Evolutionary conservation across 441 rosid species (phyloP).

Genomic region (Oxalis stricta): DNA sequence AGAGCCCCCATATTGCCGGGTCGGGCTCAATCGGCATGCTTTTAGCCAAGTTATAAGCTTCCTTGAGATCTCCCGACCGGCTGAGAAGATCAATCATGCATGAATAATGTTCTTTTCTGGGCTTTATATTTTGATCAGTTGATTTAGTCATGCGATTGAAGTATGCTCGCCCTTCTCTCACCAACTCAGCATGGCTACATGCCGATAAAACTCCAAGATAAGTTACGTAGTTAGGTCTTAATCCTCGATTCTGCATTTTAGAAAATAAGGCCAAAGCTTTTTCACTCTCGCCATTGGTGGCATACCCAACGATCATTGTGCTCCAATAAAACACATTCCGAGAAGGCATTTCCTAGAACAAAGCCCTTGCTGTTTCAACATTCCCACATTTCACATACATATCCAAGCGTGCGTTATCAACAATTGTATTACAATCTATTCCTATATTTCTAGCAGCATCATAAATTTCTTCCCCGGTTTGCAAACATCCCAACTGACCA

Average conservation of each 20-base stretch:
- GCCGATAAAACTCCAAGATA: slow-evolving; percentile 28
- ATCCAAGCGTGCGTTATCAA: slow-evolving; percentile 31
- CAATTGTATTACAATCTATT: slow-evolving; percentile 20
- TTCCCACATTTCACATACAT: slow-evolving; percentile 34
- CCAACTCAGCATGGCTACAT: slow-evolving; percentile 32
- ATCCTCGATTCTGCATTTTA: slow-evolving; percentile 19
- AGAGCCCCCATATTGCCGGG: slow-evolving; percentile 28
- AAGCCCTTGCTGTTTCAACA: slow-evolving; percentile 14
- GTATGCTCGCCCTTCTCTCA: slow-evolving; percentile 17
- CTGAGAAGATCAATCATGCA: slow-evolving; percentile 34
- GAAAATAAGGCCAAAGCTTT: slow-evolving; percentile 24
- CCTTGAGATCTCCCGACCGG: slow-evolving; percentile 22
- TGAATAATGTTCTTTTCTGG: slow-evolving; percentile 27
- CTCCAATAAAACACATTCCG: slow-evolving; percentile 37
- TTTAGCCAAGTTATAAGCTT: slow-evolving; percentile 23
- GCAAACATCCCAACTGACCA: slow-evolving; percentile 30
- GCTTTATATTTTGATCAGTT: slow-evolving; percentile 16
- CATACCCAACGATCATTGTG: slow-evolving; percentile 30
- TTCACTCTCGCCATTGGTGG: slow-evolving; percentile 28
- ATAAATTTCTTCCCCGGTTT: slow-evolving; percentile 22
- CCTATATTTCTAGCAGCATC: slow-evolving; percentile 11
- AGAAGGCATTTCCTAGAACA: slow-evolving; percentile 18
- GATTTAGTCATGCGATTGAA: slow-evolving; percentile 18
- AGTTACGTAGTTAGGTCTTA: slow-evolving; percentile 24
- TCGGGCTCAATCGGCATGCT: slow-evolving; percentile 29